Evolutionary conservation across 2,329 filamentous ascomycete species (phyloP).

Genomic region (Colletotrichum godetiae): DNA sequence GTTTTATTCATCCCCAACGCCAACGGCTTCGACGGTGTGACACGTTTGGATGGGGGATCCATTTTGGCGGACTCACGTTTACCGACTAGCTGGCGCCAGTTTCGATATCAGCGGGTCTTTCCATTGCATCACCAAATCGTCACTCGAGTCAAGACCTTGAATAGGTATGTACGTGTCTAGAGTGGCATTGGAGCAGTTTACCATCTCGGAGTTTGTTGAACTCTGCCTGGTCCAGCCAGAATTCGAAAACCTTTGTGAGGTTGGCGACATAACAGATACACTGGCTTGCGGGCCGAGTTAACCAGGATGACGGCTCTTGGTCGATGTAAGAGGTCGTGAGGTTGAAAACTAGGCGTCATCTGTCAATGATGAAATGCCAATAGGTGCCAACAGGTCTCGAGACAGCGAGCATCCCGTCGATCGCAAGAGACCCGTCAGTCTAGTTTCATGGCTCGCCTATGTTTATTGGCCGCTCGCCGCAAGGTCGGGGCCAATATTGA

Average conservation of each 20-base stretch:
- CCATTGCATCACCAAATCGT: constrained; percentile 9
- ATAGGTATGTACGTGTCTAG: background rate
- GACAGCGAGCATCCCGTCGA: constrained; percentile 2
- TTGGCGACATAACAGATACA: background rate
- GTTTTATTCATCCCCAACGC: background rate
- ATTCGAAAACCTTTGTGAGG: background rate
- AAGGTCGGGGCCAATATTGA: background rate
- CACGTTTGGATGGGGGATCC: background rate
- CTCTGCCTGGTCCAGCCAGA: background rate
- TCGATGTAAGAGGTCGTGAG: background rate
- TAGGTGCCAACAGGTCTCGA: background rate
- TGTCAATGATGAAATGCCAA: constrained; percentile 2
- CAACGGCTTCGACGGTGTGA: background rate
- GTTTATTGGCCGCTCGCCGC: constrained; percentile 16
- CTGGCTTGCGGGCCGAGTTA: background rate
- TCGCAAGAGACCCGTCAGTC: background rate
- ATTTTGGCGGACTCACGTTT: background rate
- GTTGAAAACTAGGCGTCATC: background rate
- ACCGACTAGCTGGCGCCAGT: background rate
- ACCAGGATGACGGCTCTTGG: constrained; percentile 11
- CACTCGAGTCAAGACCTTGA: background rate
- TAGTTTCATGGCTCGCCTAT: background rate
- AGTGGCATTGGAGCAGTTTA: background rate
- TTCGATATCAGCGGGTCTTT: background rate
- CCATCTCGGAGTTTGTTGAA: background rate